phyloP scores from a whole-genome alignment of 176 grass and related monocot species.

The Hordeum vulgare region DNA sequence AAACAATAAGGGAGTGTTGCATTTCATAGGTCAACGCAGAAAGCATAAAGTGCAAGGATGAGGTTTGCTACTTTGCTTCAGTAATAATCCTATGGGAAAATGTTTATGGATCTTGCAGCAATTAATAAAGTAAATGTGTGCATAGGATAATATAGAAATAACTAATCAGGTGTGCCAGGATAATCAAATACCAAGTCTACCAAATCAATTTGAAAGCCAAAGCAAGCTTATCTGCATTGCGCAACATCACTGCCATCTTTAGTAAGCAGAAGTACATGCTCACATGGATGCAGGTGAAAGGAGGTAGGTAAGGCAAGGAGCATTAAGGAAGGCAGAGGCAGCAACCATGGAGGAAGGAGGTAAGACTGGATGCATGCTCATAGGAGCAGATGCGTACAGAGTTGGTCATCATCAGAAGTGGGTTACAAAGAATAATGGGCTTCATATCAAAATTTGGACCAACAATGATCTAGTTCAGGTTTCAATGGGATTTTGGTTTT shows the following conservation, averaged over 20 bases:
- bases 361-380: neutral
- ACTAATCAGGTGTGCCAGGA: neutral
- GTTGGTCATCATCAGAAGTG: neutral
- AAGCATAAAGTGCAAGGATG: constrained; percentile 5
- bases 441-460: neutral
- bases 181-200: neutral
- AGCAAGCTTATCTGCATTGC: neutral
- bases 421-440: neutral
- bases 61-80: neutral
- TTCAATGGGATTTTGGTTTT: neutral
- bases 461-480: neutral
- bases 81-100: neutral
- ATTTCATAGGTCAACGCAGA: constrained; percentile 11
- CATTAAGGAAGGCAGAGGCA: neutral
- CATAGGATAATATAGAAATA: neutral
- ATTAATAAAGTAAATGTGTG: neutral
- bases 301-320: neutral
- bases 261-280: neutral
- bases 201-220: neutral
- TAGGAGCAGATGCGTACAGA: neutral
- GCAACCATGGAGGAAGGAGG: neutral
- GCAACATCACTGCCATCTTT: neutral
- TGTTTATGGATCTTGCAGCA: neutral
- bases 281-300: neutral
- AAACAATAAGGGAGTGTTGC: constrained; percentile 10